These are phyloP conservation scores for Avena sativa DNA, from an alignment of 176 grass and related monocot species.

Conservation along the genomic window DNA sequence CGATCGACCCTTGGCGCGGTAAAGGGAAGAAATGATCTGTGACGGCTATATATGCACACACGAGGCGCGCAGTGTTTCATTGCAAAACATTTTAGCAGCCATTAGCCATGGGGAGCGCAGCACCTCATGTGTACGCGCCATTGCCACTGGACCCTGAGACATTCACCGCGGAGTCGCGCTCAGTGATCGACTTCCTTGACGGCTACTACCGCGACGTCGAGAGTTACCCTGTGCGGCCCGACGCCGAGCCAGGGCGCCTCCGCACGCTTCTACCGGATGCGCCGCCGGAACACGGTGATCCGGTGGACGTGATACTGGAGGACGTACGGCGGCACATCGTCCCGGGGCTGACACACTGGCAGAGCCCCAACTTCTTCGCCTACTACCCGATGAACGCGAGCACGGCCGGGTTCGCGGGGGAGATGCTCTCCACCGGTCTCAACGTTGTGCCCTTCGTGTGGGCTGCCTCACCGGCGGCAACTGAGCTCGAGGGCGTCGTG, in stretches of 20 bases:
- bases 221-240: conserved; percentile 42
- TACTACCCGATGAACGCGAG: conserved; percentile 61
- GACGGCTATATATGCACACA: no score
- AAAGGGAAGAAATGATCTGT: no score
- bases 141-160: conserved; percentile 26
- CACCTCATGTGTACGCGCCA: conserved; percentile 1
- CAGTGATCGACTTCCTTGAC: conserved; percentile 47
- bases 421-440: conserved; percentile 59
- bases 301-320: conserved; percentile 41
- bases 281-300: conserved; percentile 41
- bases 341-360: conserved; percentile 66
- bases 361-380: conserved; percentile 63
- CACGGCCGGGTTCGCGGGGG: conserved; percentile 60
- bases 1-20: no score
- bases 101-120: conserved; percentile 6
- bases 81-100: no score
- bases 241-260: conserved; percentile 51
- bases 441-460: conserved; percentile 62
- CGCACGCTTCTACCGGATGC: conserved; percentile 40
- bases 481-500: conserved; percentile 54
- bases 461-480: conserved; percentile 57
- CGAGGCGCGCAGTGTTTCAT: no score
- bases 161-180: conserved; percentile 38
- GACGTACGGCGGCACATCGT: conserved; percentile 51
- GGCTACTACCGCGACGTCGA: conserved; percentile 49